Percentiles rank a stretch among this genome's conserved stretches.
phyloP scores from a whole-genome alignment of 2,329 filamentous ascomycete species.

The Aspergillus japonicus region DNA sequence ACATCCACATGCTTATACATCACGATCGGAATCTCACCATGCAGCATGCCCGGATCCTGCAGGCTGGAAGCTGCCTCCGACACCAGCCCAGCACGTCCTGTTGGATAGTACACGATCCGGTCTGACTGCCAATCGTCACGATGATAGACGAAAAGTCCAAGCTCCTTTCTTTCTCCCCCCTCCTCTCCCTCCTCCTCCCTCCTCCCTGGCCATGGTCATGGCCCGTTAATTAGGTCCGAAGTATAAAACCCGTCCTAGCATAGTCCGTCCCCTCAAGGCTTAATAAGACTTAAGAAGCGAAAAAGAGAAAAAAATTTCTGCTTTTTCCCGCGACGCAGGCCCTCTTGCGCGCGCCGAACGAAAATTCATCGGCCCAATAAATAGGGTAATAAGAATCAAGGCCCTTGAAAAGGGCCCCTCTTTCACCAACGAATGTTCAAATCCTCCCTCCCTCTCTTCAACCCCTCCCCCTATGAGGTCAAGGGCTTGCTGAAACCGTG shows the following conservation, averaged over 20 bases:
- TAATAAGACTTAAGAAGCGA: neutral
- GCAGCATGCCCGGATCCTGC: neutral
- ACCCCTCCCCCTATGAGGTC: constrained; percentile 4
- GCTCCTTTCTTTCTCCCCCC: neutral
- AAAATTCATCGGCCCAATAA: constrained; percentile 2
- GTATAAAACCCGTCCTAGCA: neutral
- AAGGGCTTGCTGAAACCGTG: constrained; percentile 8
- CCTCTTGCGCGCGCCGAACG: neutral
- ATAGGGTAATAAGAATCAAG: constrained; percentile 1
- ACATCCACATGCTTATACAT: neutral
- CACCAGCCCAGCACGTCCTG: neutral
- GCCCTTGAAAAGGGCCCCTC: neutral
- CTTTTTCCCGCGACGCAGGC: neutral
- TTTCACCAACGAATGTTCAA: neutral
- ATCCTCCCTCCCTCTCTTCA: neutral
- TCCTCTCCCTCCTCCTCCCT: neutral
- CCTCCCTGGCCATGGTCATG: neutral
- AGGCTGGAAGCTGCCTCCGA: constrained; percentile 1
- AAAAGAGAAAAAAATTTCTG: neutral
- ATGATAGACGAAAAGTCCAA: constrained; percentile 1
- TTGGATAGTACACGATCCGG: neutral
- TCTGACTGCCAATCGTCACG: constrained; percentile 2
- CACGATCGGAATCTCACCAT: neutral
- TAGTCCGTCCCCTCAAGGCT: neutral
- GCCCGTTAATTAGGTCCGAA: constrained; percentile 5